Evolutionary conservation across 371 early-diverging fungal genomes (phyloP).

Genomic region (Furculomyces boomerangus): DNA sequence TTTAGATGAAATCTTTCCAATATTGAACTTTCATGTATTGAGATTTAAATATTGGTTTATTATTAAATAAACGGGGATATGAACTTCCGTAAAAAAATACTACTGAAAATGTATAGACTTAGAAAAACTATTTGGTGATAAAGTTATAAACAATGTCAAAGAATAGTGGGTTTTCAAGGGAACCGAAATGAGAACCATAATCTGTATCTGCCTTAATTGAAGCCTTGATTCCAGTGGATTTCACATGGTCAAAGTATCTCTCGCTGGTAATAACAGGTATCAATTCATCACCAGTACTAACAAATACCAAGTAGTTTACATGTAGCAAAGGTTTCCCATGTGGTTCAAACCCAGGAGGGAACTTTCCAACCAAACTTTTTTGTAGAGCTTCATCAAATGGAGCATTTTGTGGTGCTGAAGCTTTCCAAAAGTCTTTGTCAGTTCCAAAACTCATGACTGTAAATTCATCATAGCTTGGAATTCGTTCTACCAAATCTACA

Average conservation of each 20-base stretch:
- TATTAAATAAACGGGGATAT: too few relatives aligned
- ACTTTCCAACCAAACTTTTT: too few relatives aligned
- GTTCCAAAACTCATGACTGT: slow-evolving; percentile 3
- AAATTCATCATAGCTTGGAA: neutral
- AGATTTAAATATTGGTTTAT: too few relatives aligned
- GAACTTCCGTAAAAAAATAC: too few relatives aligned
- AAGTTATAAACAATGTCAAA: neutral
- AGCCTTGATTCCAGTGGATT: neutral
- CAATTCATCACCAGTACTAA: slow-evolving; percentile 1
- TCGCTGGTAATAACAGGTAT: neutral
- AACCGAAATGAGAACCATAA: slow-evolving; percentile 2
- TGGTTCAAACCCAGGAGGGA: neutral
- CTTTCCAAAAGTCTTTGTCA: neutral
- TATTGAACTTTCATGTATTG: too few relatives aligned
- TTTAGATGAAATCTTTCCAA: too few relatives aligned
- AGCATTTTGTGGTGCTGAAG: neutral
- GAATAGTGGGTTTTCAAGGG: neutral
- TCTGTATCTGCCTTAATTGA: neutral
- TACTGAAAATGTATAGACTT: slow-evolving; percentile 34
- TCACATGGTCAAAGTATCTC: neutral
- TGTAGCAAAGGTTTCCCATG: neutral
- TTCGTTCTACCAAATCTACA: neutral
- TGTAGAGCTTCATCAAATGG: neutral
- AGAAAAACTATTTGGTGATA: neutral
- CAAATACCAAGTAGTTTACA: neutral